Evolutionary conservation across 139 green algal species (phyloP).

Genomic region (Auxenochlorella pyrenoidosa): DNA sequence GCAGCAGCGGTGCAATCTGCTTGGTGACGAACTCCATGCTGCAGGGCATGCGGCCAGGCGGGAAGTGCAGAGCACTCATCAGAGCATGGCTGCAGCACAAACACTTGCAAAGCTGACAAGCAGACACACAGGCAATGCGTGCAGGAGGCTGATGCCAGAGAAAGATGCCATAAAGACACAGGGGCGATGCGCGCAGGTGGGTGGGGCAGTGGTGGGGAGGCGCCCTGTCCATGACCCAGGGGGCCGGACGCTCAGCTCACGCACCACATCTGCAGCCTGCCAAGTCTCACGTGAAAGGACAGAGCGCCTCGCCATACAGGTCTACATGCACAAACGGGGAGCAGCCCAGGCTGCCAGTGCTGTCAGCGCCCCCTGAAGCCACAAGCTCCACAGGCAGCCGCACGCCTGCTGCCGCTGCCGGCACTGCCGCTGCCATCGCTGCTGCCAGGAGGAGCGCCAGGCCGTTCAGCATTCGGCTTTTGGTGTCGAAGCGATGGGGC

Average conservation of each 20-base stretch:
- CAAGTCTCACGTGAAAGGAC: slow-evolving; percentile 8
- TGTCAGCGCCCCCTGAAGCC: not conserved
- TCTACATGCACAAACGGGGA: not conserved
- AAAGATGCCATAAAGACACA: no score
- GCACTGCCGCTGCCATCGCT: not conserved
- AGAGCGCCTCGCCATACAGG: slow-evolving; percentile 22
- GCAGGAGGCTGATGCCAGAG: no score
- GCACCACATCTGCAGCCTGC: no score
- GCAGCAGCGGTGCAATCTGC: not conserved
- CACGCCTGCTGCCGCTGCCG: not conserved
- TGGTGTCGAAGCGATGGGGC: no score
- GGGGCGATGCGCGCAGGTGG: not conserved
- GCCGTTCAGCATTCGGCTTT: not conserved
- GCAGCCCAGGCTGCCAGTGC: not conserved
- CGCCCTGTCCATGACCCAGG: no score
- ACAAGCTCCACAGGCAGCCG: no score
- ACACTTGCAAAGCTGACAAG: no score
- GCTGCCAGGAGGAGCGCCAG: not conserved
- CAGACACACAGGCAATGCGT: no score
- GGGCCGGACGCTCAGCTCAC: no score
- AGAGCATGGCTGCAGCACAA: no score
- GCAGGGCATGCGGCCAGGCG: not conserved
- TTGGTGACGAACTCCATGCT: not conserved
- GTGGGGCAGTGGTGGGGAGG: not conserved
- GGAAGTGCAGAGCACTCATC: not conserved